Percentiles rank a stretch among this genome's conserved stretches.
phyloP scores from a whole-genome alignment of 1,139 yeast genomes.

The Petasospora fabianii region DNA sequence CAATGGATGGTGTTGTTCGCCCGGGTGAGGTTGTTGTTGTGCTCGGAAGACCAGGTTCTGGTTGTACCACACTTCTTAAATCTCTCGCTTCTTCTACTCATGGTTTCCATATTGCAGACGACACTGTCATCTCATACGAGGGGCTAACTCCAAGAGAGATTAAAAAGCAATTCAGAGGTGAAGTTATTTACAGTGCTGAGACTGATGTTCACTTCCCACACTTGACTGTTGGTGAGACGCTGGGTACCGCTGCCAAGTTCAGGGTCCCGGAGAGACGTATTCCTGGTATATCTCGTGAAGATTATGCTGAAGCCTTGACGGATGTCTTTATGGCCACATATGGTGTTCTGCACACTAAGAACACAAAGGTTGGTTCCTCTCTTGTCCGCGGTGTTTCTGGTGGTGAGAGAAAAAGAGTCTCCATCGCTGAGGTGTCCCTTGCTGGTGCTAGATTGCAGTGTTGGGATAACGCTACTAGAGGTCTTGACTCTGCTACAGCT shows the following conservation, averaged over 20 bases:
- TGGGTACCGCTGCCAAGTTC: background rate
- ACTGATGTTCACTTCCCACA: background rate
- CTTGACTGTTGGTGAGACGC: background rate
- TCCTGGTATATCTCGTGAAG: background rate
- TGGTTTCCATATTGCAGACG: background rate
- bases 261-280: background rate
- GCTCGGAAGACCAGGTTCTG: background rate
- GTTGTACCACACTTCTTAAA: background rate
- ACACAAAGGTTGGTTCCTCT: background rate
- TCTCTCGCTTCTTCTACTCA: background rate
- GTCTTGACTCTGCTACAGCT: background rate
- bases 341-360: background rate
- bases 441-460: background rate
- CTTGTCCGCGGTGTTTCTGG: background rate
- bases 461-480: background rate
- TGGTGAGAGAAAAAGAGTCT: background rate
- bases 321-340: background rate
- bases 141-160: background rate
- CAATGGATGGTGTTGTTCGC: background rate
- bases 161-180: background rate
- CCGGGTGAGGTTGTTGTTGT: background rate
- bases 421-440: background rate
- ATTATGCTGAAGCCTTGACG: background rate
- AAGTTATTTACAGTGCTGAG: background rate
- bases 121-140: background rate